A percentile compares a stretch with the other conserved stretches of the same genome.
Evolutionary conservation across 2,329 filamentous ascomycete genomes (phyloP).

Genomic region (Colletotrichum destructivum): DNA sequence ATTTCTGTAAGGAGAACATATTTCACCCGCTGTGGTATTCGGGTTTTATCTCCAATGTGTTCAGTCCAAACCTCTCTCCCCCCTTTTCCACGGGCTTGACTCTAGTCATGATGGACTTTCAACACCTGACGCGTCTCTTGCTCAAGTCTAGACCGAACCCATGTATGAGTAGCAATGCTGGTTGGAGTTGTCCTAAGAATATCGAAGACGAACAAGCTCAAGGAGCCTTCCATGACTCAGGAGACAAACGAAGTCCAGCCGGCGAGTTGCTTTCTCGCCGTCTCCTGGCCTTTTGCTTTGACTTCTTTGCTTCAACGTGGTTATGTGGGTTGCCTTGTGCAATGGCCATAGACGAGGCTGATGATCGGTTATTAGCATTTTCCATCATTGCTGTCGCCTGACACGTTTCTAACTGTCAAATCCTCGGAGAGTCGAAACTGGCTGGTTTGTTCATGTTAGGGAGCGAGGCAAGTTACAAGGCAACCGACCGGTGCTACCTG

Average conservation of each 20-base stretch:
- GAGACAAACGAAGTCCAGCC: neutral
- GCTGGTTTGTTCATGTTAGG: neutral
- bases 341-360: neutral
- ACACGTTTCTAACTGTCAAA: too few species aligned
- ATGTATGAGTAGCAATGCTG: neutral
- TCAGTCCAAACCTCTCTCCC: neutral
- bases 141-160: neutral
- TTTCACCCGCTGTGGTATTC: neutral
- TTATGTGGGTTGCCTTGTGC: neutral
- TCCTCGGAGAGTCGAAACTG: neutral
- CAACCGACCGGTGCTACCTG: neutral
- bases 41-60: neutral
- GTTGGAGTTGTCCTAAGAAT: neutral
- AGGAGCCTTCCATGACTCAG: neutral
- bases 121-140: conserved; percentile 2
- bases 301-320: neutral
- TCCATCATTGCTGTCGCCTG: neutral
- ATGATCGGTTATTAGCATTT: neutral
- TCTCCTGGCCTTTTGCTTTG: neutral
- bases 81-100: neutral
- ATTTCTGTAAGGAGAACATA: neutral
- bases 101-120: neutral
- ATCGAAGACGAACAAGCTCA: neutral
- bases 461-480: neutral
- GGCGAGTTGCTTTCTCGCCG: neutral